phyloP scores from a whole-genome alignment of 2,329 filamentous ascomycete genomes.

The Pyrenochaeta sp. region DNA sequence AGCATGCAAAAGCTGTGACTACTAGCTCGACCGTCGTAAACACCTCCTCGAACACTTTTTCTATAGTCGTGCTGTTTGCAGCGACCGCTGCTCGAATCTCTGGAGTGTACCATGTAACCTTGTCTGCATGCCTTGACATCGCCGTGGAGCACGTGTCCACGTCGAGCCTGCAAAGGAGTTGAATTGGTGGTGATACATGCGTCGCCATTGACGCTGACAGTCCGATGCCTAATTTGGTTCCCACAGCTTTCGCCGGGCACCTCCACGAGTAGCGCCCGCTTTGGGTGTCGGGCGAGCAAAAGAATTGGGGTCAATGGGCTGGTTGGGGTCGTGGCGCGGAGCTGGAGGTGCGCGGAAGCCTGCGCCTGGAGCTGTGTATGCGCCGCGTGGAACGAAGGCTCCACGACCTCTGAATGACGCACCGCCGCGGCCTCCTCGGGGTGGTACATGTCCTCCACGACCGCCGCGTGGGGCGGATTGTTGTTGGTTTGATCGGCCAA shows the following conservation, averaged over 20 bases:
- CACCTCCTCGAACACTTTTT: no score
- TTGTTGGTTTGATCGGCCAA: conserved; percentile 49
- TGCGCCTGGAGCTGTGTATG: conserved; percentile 40
- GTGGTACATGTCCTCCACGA: conserved; percentile 32
- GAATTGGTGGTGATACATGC: no score
- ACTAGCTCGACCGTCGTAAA: no score
- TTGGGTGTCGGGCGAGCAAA: conserved; percentile 46
- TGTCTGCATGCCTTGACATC: no score
- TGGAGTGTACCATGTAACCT: no score
- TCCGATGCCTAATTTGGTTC: conserved; percentile 45
- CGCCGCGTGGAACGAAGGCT: conserved; percentile 37
- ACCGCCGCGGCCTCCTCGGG: conserved; percentile 34
- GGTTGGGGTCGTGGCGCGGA: conserved; percentile 43
- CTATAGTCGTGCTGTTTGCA: no score
- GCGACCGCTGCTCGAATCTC: no score
- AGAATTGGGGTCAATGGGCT: conserved; percentile 51
- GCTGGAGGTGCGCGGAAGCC: conserved; percentile 32
- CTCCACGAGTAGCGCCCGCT: conserved; percentile 38
- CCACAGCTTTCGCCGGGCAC: conserved; percentile 48
- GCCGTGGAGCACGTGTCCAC: no score
- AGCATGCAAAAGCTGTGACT: no score
- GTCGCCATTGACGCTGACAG: conserved; percentile 13
- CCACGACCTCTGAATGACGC: conserved; percentile 37
- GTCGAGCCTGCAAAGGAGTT: no score
- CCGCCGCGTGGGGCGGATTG: conserved; percentile 42